Evolutionary conservation across 2,329 filamentous ascomycete species (phyloP).

Genomic region (Pseudocercospora ulei): DNA sequence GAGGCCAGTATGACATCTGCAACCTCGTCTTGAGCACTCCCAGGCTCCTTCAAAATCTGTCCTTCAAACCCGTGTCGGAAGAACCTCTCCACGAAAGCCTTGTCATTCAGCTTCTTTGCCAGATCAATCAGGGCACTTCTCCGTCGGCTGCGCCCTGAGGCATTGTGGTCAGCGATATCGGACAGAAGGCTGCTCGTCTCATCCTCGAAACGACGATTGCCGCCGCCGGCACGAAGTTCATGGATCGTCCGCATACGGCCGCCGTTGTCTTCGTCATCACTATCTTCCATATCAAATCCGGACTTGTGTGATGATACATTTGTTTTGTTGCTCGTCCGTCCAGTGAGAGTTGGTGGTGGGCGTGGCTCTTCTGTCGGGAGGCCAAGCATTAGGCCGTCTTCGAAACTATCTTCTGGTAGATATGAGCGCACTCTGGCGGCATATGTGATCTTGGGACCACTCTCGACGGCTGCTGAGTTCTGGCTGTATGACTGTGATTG

Average conservation of each 20-base stretch:
- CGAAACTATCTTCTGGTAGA: conserved; percentile 45
- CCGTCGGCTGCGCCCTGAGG: conserved; percentile 40
- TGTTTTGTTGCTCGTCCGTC: conserved; percentile 14
- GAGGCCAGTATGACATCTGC: conserved; percentile 55
- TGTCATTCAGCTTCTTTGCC: conserved; percentile 47
- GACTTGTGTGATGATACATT: conserved; percentile 24
- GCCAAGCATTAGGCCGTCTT: conserved; percentile 32
- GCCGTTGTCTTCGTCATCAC: conserved; percentile 39
- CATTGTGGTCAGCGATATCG: conserved; percentile 46
- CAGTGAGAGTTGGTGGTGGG: conserved; percentile 10
- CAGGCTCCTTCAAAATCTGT: conserved; percentile 55
- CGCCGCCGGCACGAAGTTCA: conserved; percentile 51
- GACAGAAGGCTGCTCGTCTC: conserved; percentile 50
- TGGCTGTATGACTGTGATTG: conserved; percentile 18
- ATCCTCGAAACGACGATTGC: conserved; percentile 48
- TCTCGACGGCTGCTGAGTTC: conserved; percentile 13
- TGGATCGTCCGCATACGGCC: conserved; percentile 49
- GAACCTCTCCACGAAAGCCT: conserved; percentile 59
- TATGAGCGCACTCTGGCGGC: conserved; percentile 49
- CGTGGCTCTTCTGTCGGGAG: conserved; percentile 28
- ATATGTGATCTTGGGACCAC: conserved; percentile 48
- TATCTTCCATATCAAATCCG: conserved; percentile 37
- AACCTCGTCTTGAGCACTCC: conserved; percentile 37
- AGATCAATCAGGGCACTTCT: conserved; percentile 49
- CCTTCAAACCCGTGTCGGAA: conserved; percentile 63